Percentiles rank a stretch among this genome's conserved stretches.
phyloP scores from a whole-genome alignment of 2,329 filamentous ascomycete species.

The Neurospora sp. region DNA sequence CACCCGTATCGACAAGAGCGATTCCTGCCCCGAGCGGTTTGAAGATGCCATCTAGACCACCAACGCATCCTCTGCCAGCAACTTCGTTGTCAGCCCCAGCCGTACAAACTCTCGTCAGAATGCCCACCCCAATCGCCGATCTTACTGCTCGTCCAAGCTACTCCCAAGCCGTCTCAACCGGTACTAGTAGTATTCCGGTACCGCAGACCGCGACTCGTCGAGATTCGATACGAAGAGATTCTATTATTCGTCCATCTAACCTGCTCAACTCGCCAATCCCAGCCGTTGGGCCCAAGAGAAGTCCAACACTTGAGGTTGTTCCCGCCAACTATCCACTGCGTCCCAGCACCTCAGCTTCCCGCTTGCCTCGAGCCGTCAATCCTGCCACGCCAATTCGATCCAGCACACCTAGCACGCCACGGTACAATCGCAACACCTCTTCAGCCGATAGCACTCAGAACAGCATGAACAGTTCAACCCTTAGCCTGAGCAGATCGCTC shows the following conservation, averaged over 20 bases:
- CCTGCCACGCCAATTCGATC: slow-evolving; percentile 28
- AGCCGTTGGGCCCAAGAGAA: neutral
- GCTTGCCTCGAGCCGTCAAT: slow-evolving; percentile 25
- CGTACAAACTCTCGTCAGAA: neutral
- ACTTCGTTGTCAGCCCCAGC: slow-evolving; percentile 1
- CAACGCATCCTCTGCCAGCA: slow-evolving; percentile 6
- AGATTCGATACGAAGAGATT: neutral
- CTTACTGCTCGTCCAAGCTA: slow-evolving; percentile 11
- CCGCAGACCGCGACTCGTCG: neutral
- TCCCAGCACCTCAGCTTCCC: slow-evolving; percentile 28
- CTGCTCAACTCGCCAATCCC: neutral
- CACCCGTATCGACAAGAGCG: neutral
- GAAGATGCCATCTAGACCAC: slow-evolving; percentile 10
- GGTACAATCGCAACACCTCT: slow-evolving; percentile 25
- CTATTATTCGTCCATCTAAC: neutral
- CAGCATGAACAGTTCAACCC: slow-evolving; percentile 33
- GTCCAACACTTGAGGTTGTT: neutral
- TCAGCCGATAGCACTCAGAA: slow-evolving; percentile 29
- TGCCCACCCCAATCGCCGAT: slow-evolving; percentile 2
- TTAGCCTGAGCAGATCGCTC: slow-evolving; percentile 28
- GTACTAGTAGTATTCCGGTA: neutral
- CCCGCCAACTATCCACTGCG: slow-evolving; percentile 21
- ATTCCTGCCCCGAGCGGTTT: slow-evolving; percentile 12
- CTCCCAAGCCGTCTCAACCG: slow-evolving; percentile 11
- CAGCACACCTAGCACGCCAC: slow-evolving; percentile 22